Evolutionary conservation across 192 early-diverging fungal species (phyloP).

Genomic region (Lobosporangium transversale): DNA sequence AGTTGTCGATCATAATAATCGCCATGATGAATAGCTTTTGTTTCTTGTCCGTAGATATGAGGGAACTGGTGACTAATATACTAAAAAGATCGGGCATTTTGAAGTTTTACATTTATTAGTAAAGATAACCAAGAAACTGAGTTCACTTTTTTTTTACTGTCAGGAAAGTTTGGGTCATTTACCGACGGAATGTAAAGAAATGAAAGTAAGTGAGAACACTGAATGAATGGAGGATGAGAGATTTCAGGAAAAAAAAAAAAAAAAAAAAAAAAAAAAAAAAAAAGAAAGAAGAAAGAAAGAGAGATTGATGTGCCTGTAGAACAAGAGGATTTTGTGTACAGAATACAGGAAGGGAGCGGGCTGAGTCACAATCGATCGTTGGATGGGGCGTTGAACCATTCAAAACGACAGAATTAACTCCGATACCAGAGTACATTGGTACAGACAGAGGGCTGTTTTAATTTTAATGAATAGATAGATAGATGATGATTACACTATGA

Average conservation of each 20-base stretch:
- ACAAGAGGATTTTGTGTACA: too few species aligned
- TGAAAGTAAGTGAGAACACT: neutral
- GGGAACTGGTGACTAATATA: too few species aligned
- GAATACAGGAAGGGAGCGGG: neutral
- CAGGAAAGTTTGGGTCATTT: neutral
- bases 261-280: neutral
- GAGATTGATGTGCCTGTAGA: too few species aligned
- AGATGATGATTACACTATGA: too few species aligned
- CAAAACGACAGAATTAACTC: too few species aligned
- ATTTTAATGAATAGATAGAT: too few species aligned
- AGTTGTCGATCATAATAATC: constrained; percentile 95
- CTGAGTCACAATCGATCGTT: constrained; percentile 33
- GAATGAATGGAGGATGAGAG: neutral
- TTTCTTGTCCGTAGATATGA: neutral
- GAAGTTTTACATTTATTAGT: too few species aligned
- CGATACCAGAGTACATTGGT: too few species aligned
- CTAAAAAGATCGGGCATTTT: too few species aligned
- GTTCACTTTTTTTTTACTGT: neutral
- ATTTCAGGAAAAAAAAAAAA: neutral
- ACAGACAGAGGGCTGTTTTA: too few species aligned
- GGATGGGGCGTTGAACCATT: neutral
- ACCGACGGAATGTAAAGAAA: neutral
- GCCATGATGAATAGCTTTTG: constrained; percentile 53
- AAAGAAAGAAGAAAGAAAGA: neutral
- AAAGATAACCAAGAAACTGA: neutral